These are phyloP conservation scores for Neocucurbitaria cava DNA, from an alignment of 2,329 filamentous ascomycete genomes.

Conservation along the genomic window DNA sequence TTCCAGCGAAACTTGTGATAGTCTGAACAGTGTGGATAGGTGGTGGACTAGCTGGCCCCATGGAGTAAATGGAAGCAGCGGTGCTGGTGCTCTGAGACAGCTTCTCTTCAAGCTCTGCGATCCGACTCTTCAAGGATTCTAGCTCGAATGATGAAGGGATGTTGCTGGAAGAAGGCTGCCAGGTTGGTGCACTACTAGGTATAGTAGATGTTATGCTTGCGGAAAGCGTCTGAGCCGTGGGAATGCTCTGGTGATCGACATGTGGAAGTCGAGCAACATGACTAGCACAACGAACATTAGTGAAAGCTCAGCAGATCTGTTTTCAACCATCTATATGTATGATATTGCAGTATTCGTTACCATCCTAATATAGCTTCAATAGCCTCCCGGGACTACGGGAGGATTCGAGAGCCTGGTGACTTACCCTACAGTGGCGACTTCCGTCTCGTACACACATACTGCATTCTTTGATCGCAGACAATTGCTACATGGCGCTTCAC, in stretches of 20 bases:
- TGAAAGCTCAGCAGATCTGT: neutral
- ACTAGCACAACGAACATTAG: neutral
- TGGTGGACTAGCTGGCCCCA: slow-evolving; percentile 15
- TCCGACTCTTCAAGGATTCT: slow-evolving; percentile 49
- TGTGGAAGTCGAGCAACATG: neutral
- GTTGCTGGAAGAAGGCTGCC: slow-evolving; percentile 12
- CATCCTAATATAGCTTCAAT: too few relatives aligned
- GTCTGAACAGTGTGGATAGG: slow-evolving; percentile 46
- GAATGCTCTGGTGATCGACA: neutral
- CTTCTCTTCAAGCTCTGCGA: slow-evolving; percentile 56
- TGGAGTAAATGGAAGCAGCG: slow-evolving; percentile 9
- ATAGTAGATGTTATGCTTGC: neutral
- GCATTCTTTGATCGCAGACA: slow-evolving; percentile 64
- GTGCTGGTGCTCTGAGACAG: slow-evolving; percentile 16
- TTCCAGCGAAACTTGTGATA: slow-evolving; percentile 51
- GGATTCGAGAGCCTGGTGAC: neutral
- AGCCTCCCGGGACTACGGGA: neutral
- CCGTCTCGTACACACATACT: slow-evolving; percentile 60
- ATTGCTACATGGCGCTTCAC: slow-evolving; percentile 64
- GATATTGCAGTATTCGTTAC: neutral
- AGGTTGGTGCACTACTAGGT: neutral
- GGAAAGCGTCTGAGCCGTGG: neutral
- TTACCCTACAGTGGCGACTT: slow-evolving; percentile 1
- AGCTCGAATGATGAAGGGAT: slow-evolving; percentile 39
- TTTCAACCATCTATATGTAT: neutral